Base-by-base conservation (phyloP, 768 basidiomycete genomes). In the Agrocybe praecox region DNA sequence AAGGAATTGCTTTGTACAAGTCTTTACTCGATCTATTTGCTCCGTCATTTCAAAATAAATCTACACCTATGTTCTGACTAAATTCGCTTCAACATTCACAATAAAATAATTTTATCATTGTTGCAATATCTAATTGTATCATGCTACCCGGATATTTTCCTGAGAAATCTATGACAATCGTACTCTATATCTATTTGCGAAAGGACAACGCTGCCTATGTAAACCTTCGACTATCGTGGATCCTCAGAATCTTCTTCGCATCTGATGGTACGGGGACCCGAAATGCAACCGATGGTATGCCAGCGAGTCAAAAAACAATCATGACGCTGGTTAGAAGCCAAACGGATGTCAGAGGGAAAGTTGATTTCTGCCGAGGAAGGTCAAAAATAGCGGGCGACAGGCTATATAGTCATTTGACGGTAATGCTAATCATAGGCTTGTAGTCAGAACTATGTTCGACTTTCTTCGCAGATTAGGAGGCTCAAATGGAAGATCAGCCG, bases 131-230 rank as follows among this genome's bases (percentile, higher is more conserved):
- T 40, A 15, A 40, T 40, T 40, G n/a, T 40, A 14, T 15, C 4
- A 14, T n/a, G n/a, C 36, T 40, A 40, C 19, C 33, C 19, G 15
- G 33, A 42, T 43, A 45, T 32, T 58, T 18, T 40, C 29, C 36
- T 32, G 52, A 32, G 40, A 46, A 29, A 18, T 21, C 40, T 47
- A 40, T 42, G 52, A 46, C 53, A 58, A 58, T 58, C 53, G 57
- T 42, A 46, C 36, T 40, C 43, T 12, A 10, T 18, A 10, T 12
- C 44, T 21, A 23, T 21, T 29, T 29, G 26, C 9, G 26, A 29
- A 29, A 29, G 9, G 26, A 29, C 9, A 29, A 29, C 5, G 26
- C 26, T 29, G 9, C 4, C 26, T 4, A 29, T 29, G 5, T 5
- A 4, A 5, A 29, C 26, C 26, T n/a, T n/a, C n/a, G n/a, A n/a